Percentiles rank a stretch among this genome's conserved stretches.
These are phyloP conservation scores for Entonaema liquescens DNA, from an alignment of 495 filamentous ascomycete species.

Conservation along the genomic window DNA sequence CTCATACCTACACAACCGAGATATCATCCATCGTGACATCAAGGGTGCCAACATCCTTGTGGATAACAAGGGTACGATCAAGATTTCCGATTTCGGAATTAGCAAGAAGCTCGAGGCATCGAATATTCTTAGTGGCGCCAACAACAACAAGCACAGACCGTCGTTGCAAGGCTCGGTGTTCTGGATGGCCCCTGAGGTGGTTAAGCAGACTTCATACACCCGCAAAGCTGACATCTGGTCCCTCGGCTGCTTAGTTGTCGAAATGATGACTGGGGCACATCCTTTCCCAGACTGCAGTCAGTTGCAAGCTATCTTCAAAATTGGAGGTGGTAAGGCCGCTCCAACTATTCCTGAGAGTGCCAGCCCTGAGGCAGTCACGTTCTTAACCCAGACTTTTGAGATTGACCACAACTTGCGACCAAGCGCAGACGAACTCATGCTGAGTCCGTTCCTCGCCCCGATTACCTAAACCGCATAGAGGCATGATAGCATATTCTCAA, in stretches of 20 bases:
- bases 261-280: slow-evolving; percentile 98
- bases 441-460: slow-evolving; percentile 80
- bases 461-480: slow-evolving; percentile 49
- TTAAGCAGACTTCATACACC: slow-evolving; percentile 96
- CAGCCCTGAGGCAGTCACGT: slow-evolving; percentile 83
- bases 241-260: slow-evolving; percentile 93
- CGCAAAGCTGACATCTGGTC: slow-evolving; percentile 99
- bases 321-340: slow-evolving; percentile 84
- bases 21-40: slow-evolving; percentile 99
- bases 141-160: slow-evolving; percentile 79
- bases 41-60: slow-evolving; percentile 99
- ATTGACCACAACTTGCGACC: slow-evolving; percentile 92
- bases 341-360: slow-evolving; percentile 90
- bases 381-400: slow-evolving; percentile 91
- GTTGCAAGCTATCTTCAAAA: slow-evolving; percentile 98
- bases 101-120: slow-evolving; percentile 95
- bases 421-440: slow-evolving; percentile 86
- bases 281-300: slow-evolving; percentile 98
- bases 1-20: slow-evolving; percentile 92
- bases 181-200: slow-evolving; percentile 99
- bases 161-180: slow-evolving; percentile 97
- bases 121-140: slow-evolving; percentile 59
- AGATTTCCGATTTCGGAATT: slow-evolving; percentile 99
- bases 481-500: slow-evolving; percentile 2
- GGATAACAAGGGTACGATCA: slow-evolving; percentile 98